Percentiles rank a stretch among this genome's conserved stretches.
phyloP scores from a whole-genome alignment of 169 alveolate species.

The Eimeria sp. region DNA sequence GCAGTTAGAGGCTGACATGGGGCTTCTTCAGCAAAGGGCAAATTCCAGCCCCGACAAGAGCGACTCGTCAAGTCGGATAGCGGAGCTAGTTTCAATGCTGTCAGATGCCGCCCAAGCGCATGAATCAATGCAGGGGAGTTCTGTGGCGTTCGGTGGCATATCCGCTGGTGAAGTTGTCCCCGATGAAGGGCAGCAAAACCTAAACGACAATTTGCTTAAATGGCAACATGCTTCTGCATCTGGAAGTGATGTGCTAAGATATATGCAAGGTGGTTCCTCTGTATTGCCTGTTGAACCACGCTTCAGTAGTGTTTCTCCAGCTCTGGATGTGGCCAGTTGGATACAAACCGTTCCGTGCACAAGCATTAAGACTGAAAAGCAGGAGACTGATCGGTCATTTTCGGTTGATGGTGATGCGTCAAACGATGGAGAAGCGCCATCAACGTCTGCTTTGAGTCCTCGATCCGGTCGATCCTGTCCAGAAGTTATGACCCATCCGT shows the following conservation, averaged over 20 bases:
- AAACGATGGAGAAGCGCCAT: background rate
- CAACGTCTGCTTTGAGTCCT: background rate
- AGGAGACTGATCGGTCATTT: background rate
- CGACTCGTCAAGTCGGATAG: background rate
- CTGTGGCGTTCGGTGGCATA: background rate
- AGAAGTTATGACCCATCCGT: background rate
- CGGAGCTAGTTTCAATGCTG: background rate
- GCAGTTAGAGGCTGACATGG: background rate
- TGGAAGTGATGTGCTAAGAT: background rate
- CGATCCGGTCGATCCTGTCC: no score
- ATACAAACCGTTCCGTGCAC: background rate
- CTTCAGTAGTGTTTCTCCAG: background rate
- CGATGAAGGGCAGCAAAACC: background rate
- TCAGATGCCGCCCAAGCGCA: background rate
- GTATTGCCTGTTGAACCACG: background rate
- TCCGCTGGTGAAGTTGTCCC: background rate
- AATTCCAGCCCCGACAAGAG: background rate
- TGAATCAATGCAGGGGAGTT: background rate
- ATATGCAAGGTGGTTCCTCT: background rate
- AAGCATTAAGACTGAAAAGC: background rate
- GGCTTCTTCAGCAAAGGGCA: background rate
- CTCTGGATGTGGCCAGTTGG: background rate
- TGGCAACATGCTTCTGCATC: background rate
- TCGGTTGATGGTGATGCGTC: background rate
- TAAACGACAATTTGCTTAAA: background rate